phyloP scores from a whole-genome alignment of 225 moss, liverwort and hornwort species.

The Rhytidiadelphus loreus region DNA sequence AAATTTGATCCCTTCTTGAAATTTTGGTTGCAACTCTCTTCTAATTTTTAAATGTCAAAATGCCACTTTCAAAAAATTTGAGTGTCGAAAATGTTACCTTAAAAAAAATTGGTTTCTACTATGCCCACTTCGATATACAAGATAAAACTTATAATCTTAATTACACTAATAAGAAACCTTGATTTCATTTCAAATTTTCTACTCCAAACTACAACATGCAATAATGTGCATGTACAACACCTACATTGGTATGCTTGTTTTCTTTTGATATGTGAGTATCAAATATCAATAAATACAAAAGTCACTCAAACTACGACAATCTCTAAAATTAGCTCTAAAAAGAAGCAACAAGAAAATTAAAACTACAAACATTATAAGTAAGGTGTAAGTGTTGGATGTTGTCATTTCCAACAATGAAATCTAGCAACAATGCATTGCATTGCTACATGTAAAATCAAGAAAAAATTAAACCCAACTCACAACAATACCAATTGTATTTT shows the following conservation, averaged over 20 bases:
- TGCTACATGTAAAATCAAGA: no score
- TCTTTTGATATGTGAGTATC: no score
- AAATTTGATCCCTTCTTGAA: not conserved
- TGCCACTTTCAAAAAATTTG: not conserved
- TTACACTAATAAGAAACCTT: not conserved
- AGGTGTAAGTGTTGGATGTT: no score
- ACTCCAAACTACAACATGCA: not conserved
- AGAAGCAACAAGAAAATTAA: no score
- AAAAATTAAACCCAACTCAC: no score
- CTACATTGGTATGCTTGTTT: no score
- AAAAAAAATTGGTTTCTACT: not conserved
- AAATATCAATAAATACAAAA: no score
- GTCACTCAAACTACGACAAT: no score
- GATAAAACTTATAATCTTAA: not conserved
- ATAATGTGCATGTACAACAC: not conserved
- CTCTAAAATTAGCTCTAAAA: no score
- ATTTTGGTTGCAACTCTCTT: not conserved
- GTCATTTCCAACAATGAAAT: no score
- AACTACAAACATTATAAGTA: no score
- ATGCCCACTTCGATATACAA: not conserved
- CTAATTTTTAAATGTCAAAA: not conserved
- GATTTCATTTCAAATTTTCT: not conserved
- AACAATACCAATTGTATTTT: no score
- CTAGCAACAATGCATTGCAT: rapidly evolving
- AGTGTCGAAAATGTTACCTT: not conserved